Percentiles rank a stretch among this genome's conserved stretches.
These are phyloP conservation scores for Tetracentron sinense DNA, from an alignment of 164 flowering plant genomes.

Conservation along the genomic window DNA sequence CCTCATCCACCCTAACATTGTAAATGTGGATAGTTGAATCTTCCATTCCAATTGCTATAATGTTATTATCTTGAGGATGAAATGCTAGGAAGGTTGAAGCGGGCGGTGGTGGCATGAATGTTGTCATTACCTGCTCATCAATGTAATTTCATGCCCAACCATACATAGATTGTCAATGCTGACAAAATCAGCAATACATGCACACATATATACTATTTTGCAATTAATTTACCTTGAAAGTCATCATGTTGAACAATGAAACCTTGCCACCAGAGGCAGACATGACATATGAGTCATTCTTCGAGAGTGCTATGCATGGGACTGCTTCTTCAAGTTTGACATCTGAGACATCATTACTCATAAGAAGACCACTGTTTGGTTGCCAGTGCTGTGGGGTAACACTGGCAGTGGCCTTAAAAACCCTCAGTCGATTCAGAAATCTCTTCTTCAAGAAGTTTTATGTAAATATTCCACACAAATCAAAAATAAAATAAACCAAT, in stretches of 20 bases:
- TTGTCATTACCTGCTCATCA: conserved; percentile 71
- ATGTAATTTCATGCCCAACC: conserved; percentile 1
- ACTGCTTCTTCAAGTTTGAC: conserved; percentile 83
- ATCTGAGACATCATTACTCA: conserved; percentile 80
- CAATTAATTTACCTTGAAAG: conserved; percentile 71
- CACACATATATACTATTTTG: neutral
- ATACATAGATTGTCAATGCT: neutral
- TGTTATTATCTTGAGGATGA: conserved; percentile 94
- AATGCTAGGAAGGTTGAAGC: conserved; percentile 88
- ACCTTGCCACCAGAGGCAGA: conserved; percentile 93
- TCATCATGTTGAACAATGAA: conserved; percentile 97
- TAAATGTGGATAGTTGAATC: conserved; percentile 89
- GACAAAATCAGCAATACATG: neutral
- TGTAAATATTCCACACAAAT: neutral
- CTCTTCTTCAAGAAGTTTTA: conserved; percentile 5
- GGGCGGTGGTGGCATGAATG: conserved; percentile 95
- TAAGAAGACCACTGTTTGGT: conserved; percentile 91
- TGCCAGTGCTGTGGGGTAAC: conserved; percentile 92
- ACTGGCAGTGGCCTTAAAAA: conserved; percentile 85
- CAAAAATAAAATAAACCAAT: neutral
- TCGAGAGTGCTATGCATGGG: conserved; percentile 94
- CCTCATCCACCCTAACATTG: conserved; percentile 91
- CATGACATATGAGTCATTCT: conserved; percentile 96
- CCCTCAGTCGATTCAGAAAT: conserved; percentile 27
- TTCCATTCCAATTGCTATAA: conserved; percentile 93